Evolutionary conservation across 352 stramenopile species (phyloP).

Genomic region (Pythium dissotocum): DNA sequence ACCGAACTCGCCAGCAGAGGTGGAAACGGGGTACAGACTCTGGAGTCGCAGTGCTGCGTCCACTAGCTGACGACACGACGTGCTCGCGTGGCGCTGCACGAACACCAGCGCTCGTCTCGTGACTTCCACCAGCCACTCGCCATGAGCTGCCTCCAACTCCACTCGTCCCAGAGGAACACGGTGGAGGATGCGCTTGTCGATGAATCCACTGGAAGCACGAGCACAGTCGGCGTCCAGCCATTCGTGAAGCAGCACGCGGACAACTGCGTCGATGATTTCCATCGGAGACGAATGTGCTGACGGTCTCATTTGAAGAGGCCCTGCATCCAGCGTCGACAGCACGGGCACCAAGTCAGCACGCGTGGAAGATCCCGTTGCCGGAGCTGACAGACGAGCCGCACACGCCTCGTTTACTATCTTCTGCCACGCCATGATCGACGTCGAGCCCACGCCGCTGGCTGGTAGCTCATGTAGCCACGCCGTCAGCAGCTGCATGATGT

Average conservation of each 20-base stretch:
- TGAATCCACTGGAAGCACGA: not conserved
- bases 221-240: not conserved
- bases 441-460: not conserved
- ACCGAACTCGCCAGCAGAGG: too few species aligned
- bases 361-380: too few species aligned
- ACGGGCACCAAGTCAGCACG: not conserved
- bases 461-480: not conserved
- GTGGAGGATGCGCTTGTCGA: too few species aligned
- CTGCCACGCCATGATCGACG: not conserved
- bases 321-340: not conserved
- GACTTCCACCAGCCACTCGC: not conserved
- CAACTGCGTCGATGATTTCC: not conserved
- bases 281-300: not conserved
- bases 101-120: not conserved
- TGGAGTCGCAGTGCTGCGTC: too few species aligned
- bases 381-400: too few species aligned
- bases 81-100: not conserved
- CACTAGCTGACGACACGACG: not conserved
- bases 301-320: not conserved
- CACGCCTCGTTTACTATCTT: not conserved
- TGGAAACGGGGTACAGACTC: too few species aligned
- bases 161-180: too few species aligned
- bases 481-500: not conserved
- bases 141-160: not conserved
- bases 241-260: constrained; percentile 6